Conservation (phyloP, 2,329 filamentous ascomycete species). For the Bipolaris bicolor region DNA sequence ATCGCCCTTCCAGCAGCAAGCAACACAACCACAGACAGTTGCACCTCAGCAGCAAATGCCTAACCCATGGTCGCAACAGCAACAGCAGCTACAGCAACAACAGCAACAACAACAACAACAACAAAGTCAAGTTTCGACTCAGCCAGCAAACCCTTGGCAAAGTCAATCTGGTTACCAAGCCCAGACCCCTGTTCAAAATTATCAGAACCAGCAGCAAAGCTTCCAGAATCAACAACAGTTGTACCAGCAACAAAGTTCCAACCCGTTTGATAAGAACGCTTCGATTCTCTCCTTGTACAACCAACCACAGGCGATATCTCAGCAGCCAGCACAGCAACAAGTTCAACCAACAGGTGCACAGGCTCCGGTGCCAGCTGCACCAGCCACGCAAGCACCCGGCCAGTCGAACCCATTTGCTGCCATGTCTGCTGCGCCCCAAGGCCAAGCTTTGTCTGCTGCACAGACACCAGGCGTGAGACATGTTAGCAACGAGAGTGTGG, state of each 20-base stretch:
- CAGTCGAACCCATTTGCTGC: slow-evolving; percentile 64
- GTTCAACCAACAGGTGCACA: slow-evolving; percentile 31
- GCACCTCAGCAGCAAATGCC: slow-evolving; percentile 25
- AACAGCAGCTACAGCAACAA: slow-evolving; percentile 15
- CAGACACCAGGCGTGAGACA: slow-evolving; percentile 48
- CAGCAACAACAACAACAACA: slow-evolving; percentile 10
- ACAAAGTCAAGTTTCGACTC: slow-evolving; percentile 17
- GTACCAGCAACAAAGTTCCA: slow-evolving; percentile 34
- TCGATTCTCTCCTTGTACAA: slow-evolving; percentile 79
- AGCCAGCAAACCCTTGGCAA: slow-evolving; percentile 34
- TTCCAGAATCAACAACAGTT: slow-evolving; percentile 29
- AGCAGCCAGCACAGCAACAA: slow-evolving; percentile 48
- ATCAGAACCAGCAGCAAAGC: slow-evolving; percentile 21
- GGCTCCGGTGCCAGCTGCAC: slow-evolving; percentile 26
- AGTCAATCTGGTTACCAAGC: slow-evolving; percentile 28
- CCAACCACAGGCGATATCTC: slow-evolving; percentile 61
- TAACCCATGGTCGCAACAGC: slow-evolving; percentile 34
- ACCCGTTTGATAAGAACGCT: slow-evolving; percentile 65
- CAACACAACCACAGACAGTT: slow-evolving; percentile 28
- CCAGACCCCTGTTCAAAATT: slow-evolving; percentile 24
- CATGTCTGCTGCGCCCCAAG: slow-evolving; percentile 24
- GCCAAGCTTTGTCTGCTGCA: slow-evolving; percentile 29
- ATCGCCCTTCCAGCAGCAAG: slow-evolving; percentile 26
- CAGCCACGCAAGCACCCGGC: slow-evolving; percentile 39
- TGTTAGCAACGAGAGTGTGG: slow-evolving; percentile 73